Conservation (phyloP, 2,329 filamentous ascomycete species). For the Trichoderma brevicompactum region DNA sequence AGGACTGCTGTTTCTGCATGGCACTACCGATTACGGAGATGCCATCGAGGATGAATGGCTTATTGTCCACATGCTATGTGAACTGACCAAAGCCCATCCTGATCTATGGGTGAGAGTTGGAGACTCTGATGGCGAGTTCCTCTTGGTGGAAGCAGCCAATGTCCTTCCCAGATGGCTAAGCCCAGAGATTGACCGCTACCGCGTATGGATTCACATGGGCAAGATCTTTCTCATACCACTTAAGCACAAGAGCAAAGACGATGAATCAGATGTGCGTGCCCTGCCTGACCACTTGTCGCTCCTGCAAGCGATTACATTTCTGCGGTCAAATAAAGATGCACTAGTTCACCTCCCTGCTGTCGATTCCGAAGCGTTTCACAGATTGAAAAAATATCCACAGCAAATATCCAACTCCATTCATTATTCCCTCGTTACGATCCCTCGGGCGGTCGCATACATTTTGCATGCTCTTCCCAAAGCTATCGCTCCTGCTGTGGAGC, state of each 20-base stretch:
- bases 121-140: conserved; percentile 92
- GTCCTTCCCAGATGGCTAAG: conserved; percentile 87
- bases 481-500: conserved; percentile 82
- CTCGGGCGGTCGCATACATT: conserved; percentile 79
- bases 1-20: conserved; percentile 69
- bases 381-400: conserved; percentile 79
- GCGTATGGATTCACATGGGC: conserved; percentile 85
- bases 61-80: conserved; percentile 84
- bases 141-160: conserved; percentile 91
- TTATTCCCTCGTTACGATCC: conserved; percentile 71
- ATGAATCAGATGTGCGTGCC: not conserved
- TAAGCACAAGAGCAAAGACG: conserved; percentile 37
- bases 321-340: conserved; percentile 59
- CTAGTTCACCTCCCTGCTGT: conserved; percentile 75
- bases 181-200: conserved; percentile 84
- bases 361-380: conserved; percentile 88
- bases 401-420: conserved; percentile 79
- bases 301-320: conserved; percentile 63
- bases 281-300: conserved; percentile 55
- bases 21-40: conserved; percentile 86
- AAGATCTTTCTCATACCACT: conserved; percentile 74
- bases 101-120: conserved; percentile 80
- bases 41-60: conserved; percentile 98
- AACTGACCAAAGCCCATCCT: conserved; percentile 73
- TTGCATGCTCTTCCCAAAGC: conserved; percentile 75